These are phyloP conservation scores for Scalesia atractyloides DNA, from an alignment of 129 eudicot genomes.

Conservation along the genomic window DNA sequence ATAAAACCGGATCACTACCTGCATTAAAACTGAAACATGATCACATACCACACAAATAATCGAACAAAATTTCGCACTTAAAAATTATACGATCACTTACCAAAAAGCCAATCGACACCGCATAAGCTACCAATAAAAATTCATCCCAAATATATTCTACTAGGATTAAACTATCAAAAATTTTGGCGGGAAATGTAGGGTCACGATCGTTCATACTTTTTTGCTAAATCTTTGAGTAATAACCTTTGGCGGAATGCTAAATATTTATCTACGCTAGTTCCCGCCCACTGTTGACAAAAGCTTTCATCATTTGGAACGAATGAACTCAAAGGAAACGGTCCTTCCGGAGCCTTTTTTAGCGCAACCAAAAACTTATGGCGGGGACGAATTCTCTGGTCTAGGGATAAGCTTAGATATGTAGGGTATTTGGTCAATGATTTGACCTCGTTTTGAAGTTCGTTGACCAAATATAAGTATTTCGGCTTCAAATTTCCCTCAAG, in stretches of 20 bases:
- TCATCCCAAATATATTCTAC: slow-evolving; percentile 6
- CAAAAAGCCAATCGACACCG: slow-evolving; percentile 15
- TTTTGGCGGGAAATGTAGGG: slow-evolving; percentile 3
- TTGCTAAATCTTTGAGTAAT: slow-evolving; percentile 71
- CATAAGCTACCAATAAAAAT: slow-evolving; percentile 25
- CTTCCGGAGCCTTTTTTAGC: slow-evolving; percentile 83
- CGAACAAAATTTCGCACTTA: neutral
- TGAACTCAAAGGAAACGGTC: slow-evolving; percentile 92
- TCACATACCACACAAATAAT: neutral
- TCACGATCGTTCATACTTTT: slow-evolving; percentile 66
- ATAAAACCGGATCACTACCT: slow-evolving; percentile 28
- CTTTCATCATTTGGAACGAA: slow-evolving; percentile 87
- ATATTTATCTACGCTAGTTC: slow-evolving; percentile 82
- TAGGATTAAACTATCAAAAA: slow-evolving; percentile 12
- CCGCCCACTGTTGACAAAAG: slow-evolving; percentile 97
- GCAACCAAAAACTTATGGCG: slow-evolving; percentile 86
- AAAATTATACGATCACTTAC: slow-evolving; percentile 26
- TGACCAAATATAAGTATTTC: slow-evolving; percentile 75
- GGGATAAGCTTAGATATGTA: slow-evolving; percentile 83
- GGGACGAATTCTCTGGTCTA: slow-evolving; percentile 94
- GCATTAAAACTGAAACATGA: slow-evolving; percentile 11
- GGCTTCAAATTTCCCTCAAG: slow-evolving; percentile 93
- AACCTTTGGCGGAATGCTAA: slow-evolving; percentile 81
- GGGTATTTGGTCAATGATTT: slow-evolving; percentile 90
- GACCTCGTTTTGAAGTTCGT: slow-evolving; percentile 88